A percentile compares a stretch with the other conserved stretches of the same genome.
Evolutionary conservation across 306 rosid genomes (phyloP).

Genomic region (Cucumis sativus): Cucumber_9930_V3 NC_026660.2:17617501-17618000

Average conservation of each 20-base stretch:
- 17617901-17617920: constrained; percentile 83
- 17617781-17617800: constrained; percentile 74
- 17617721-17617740: constrained; percentile 58
- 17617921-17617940: constrained; percentile 54
- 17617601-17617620: constrained; percentile 70
- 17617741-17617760: constrained; percentile 88
- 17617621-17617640: constrained; percentile 40
- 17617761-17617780: constrained; percentile 48
- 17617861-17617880: constrained; percentile 74
- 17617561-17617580: constrained; percentile 84
- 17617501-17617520: neutral
- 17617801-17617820: constrained; percentile 70
- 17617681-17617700: constrained; percentile 80
- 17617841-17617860: constrained; percentile 63
- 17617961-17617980: constrained; percentile 77
- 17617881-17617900: constrained; percentile 40
- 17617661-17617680: constrained; percentile 63
- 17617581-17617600: constrained; percentile 59
- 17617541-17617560: constrained; percentile 55
- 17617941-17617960: constrained; percentile 58
- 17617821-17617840: constrained; percentile 52
- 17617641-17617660: constrained; percentile 42
- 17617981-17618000: constrained; percentile 75
- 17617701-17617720: constrained; percentile 71
- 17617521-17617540: constrained; percentile 3